A percentile compares a stretch with the other conserved stretches of the same genome.
Conservation (phyloP, 352 stramenopile species). For the Elongisporangium anandrum region DNA sequence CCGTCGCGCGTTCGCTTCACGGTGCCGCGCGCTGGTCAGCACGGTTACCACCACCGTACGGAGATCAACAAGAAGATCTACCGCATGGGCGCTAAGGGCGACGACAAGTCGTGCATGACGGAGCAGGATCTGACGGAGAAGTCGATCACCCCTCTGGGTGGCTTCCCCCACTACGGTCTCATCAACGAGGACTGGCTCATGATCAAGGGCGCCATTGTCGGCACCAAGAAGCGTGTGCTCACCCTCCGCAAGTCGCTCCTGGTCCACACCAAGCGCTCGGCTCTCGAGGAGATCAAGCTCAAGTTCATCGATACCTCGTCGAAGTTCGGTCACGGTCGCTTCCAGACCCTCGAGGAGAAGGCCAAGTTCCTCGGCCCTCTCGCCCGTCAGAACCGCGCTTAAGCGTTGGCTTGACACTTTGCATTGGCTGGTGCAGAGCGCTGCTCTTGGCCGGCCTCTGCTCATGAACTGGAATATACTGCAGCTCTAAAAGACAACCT, state of each 20-base stretch:
- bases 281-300: conserved; percentile 96
- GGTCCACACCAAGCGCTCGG: conserved; percentile 95
- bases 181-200: conserved; percentile 99
- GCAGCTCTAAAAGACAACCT: conserved; percentile 12
- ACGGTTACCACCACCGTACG: conserved; percentile 99
- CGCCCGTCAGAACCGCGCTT: conserved; percentile 88
- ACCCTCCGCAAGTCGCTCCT: conserved; percentile 99
- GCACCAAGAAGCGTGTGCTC: conserved; percentile 98
- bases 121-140: conserved; percentile 99
- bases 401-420: conserved; percentile 25
- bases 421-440: conserved; percentile 12
- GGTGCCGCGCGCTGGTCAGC: conserved; percentile 98
- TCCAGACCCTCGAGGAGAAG: conserved; percentile 99
- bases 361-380: conserved; percentile 98
- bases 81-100: conserved; percentile 92
- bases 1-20: conserved; percentile 97
- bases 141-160: conserved; percentile 99
- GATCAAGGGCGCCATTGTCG: conserved; percentile 98
- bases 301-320: conserved; percentile 97
- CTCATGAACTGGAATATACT: conserved; percentile 27
- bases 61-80: conserved; percentile 99
- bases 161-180: conserved; percentile 99
- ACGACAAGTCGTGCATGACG: conserved; percentile 96
- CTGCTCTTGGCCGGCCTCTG: conserved; percentile 12
- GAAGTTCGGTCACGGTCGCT: conserved; percentile 99